Evolutionary conservation across 2,329 filamentous ascomycete genomes (phyloP).

Genomic region (Botryotinia convoluta): DNA sequence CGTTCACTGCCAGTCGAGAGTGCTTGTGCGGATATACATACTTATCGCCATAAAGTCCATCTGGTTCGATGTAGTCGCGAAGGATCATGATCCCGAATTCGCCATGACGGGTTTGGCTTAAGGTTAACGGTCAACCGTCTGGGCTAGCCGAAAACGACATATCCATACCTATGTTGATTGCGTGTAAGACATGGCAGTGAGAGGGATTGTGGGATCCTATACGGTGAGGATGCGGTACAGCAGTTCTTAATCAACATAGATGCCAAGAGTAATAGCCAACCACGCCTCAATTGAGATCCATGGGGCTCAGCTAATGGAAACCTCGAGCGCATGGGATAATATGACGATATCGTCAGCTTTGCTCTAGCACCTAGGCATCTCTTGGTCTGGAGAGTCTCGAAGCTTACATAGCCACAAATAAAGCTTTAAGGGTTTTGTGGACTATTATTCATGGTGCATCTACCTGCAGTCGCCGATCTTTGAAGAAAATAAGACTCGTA

Average conservation of each 20-base stretch:
- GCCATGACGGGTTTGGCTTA: neutral
- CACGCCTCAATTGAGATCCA: neutral
- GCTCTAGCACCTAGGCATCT: neutral
- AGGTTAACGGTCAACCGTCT: neutral
- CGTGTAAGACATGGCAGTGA: neutral
- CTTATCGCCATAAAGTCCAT: neutral
- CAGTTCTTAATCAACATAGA: neutral
- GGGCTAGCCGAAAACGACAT: neutral
- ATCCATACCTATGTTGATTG: neutral
- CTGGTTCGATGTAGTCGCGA: neutral
- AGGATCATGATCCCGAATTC: neutral
- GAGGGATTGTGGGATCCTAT: neutral
- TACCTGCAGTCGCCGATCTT: slow-evolving; percentile 2
- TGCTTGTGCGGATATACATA: neutral
- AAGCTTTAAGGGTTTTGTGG: neutral
- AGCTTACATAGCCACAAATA: neutral
- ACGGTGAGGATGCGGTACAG: neutral
- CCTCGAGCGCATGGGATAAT: neutral
- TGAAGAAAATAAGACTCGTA: neutral
- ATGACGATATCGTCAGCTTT: slow-evolving; percentile 4
- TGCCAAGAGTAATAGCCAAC: neutral
- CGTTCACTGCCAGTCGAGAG: neutral
- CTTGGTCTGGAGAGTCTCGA: neutral
- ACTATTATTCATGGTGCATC: neutral
- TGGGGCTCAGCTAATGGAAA: neutral